Conservation (phyloP, 1,139 yeast genomes). For the Diutina sp. region DNA sequence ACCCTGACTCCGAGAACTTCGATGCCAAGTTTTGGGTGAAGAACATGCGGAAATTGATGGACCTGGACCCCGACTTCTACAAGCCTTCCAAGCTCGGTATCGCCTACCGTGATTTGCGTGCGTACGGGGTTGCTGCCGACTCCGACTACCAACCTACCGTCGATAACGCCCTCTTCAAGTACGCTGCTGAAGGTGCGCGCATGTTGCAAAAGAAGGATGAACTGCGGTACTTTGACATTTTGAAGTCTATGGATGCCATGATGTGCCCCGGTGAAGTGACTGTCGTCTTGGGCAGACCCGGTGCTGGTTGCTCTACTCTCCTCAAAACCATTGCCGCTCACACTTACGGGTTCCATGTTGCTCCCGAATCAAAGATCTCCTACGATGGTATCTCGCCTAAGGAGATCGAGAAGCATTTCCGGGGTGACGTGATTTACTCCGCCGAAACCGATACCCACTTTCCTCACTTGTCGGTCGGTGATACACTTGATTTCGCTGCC, state of each 20-base stretch:
- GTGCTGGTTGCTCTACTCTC: slow-evolving; percentile 24
- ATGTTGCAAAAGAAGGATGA: slow-evolving; percentile 1
- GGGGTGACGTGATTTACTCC: slow-evolving; percentile 63
- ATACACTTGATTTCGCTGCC: slow-evolving; percentile 57
- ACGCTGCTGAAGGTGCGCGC: background rate
- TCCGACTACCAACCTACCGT: slow-evolving; percentile 73
- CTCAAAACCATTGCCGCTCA: slow-evolving; percentile 22
- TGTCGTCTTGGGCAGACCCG: slow-evolving; percentile 25
- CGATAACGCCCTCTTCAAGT: slow-evolving; percentile 26
- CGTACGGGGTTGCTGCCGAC: slow-evolving; percentile 66
- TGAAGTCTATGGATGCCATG: slow-evolving; percentile 22
- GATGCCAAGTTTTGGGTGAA: slow-evolving; percentile 61
- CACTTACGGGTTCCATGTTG: slow-evolving; percentile 23
- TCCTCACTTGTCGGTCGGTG: slow-evolving; percentile 62
- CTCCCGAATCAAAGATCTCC: slow-evolving; percentile 30
- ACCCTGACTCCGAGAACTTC: slow-evolving; percentile 39
- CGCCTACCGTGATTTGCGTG: slow-evolving; percentile 54
- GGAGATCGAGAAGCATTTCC: slow-evolving; percentile 36
- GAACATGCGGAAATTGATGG: slow-evolving; percentile 44
- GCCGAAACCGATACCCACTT: slow-evolving; percentile 65
- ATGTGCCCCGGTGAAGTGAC: slow-evolving; percentile 20
- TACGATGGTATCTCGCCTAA: slow-evolving; percentile 37
- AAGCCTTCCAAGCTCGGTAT: slow-evolving; percentile 56
- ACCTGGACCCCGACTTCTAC: slow-evolving; percentile 50
- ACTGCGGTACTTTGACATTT: slow-evolving; percentile 12